Evolutionary conservation across 1,284 basidiomycete genomes (phyloP).

Genomic region (Tremellales sp.): DNA sequence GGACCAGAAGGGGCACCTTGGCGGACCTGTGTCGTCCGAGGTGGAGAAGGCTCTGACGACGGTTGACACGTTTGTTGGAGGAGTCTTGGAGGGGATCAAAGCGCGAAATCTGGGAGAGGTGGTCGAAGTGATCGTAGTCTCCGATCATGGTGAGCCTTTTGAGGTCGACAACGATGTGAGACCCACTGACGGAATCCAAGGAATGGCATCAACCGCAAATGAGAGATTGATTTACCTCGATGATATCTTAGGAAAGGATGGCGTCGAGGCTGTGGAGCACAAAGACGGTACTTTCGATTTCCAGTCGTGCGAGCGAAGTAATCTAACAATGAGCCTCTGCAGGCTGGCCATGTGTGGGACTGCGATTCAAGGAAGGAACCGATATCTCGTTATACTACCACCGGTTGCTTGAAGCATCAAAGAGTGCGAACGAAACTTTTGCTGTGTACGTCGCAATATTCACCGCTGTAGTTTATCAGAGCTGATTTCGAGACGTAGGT

Average conservation of each 20-base stretch:
- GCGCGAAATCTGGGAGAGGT: slow-evolving; percentile 74
- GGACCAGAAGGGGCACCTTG: slow-evolving; percentile 60
- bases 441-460: slow-evolving; percentile 51
- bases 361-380: slow-evolving; percentile 63
- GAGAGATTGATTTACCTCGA: slow-evolving; percentile 75
- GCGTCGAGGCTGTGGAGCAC: slow-evolving; percentile 60
- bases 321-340: slow-evolving; percentile 11
- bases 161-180: not conserved
- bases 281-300: slow-evolving; percentile 58
- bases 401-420: slow-evolving; percentile 55
- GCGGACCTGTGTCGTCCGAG: slow-evolving; percentile 66
- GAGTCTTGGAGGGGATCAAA: slow-evolving; percentile 61
- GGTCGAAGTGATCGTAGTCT: slow-evolving; percentile 83
- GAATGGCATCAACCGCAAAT: slow-evolving; percentile 81
- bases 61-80: slow-evolving; percentile 71
- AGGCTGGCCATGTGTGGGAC: slow-evolving; percentile 80
- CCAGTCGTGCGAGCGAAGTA: slow-evolving; percentile 5
- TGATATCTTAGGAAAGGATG: slow-evolving; percentile 69
- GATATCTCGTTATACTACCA: slow-evolving; percentile 60
- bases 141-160: slow-evolving; percentile 63
- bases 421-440: slow-evolving; percentile 60
- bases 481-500: slow-evolving; percentile 37
- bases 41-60: slow-evolving; percentile 65
- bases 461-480: not conserved
- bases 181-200: slow-evolving; percentile 4